Conservation (phyloP, 352 stramenopile genomes). For the Aphanomyces astaci region DNA sequence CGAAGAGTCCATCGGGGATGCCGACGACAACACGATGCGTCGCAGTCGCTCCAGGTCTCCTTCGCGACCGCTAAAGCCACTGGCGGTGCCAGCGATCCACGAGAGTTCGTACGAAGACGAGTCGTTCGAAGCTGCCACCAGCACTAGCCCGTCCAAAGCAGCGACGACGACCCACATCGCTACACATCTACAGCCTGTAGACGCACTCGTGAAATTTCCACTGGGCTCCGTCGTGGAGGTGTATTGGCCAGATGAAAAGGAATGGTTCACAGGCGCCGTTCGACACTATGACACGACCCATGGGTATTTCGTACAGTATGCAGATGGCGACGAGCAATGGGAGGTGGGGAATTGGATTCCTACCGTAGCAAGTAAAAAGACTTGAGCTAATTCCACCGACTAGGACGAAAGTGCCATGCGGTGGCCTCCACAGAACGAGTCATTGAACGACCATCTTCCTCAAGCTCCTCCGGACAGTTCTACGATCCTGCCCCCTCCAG, state of each 20-base stretch:
- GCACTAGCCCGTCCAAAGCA: neutral
- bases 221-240: constrained; percentile 50
- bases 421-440: neutral
- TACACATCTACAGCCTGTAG: neutral
- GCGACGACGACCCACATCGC: neutral
- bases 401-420: constrained; percentile 2
- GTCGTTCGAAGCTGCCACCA: constrained; percentile 1
- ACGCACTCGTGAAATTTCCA: neutral
- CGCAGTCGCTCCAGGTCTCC: neutral
- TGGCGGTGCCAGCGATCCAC: neutral
- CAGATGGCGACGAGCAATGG: constrained; percentile 73
- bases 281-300: constrained; percentile 26
- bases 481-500: neutral
- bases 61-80: neutral
- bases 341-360: too few species aligned
- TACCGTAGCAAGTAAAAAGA: too few species aligned
- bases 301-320: constrained; percentile 60
- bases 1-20: neutral
- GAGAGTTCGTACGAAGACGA: constrained; percentile 19
- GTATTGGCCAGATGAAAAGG: constrained; percentile 56
- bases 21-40: neutral
- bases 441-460: neutral
- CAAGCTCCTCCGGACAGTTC: neutral
- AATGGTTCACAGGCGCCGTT: constrained; percentile 65
- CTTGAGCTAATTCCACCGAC: too few species aligned